These are phyloP conservation scores for Vitis hybrid DNA, from an alignment of 177 flowering plant species.

Conservation along the genomic window DNA sequence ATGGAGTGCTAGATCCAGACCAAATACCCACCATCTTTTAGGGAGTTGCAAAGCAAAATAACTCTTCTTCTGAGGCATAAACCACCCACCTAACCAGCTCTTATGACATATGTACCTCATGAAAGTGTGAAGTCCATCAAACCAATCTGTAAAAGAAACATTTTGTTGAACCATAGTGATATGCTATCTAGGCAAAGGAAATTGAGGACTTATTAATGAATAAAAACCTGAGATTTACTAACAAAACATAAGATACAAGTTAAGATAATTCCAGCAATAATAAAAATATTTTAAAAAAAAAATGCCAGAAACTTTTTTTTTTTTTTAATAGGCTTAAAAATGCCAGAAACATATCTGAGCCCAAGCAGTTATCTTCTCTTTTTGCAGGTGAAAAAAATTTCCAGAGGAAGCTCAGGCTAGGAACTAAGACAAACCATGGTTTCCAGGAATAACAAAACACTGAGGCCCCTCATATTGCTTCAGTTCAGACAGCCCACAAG, in stretches of 20 bases:
- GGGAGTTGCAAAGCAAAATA: constrained; percentile 98
- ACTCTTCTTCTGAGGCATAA: constrained; percentile 98
- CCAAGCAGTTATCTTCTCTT: background rate
- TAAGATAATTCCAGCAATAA: background rate
- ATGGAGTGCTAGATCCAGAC: constrained; percentile 96
- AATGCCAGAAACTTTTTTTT: no score
- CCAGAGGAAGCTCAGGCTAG: background rate
- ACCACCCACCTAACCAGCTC: constrained; percentile 99
- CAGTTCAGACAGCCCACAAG: constrained; percentile 59
- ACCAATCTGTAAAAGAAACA: constrained; percentile 72
- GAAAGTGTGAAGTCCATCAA: constrained; percentile 98
- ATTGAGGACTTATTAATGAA: background rate
- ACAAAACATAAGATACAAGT: background rate
- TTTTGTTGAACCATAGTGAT: background rate
- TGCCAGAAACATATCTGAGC: background rate
- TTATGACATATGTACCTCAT: constrained; percentile 96
- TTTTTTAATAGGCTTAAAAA: no score
- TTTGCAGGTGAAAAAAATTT: background rate
- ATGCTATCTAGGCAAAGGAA: background rate
- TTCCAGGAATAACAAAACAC: constrained; percentile 94
- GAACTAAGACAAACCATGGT: constrained; percentile 71
- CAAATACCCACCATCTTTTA: constrained; percentile 98
- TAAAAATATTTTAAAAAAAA: background rate
- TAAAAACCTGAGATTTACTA: background rate
- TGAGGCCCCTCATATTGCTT: constrained; percentile 94